Evolutionary conservation across 2,329 filamentous ascomycete genomes (phyloP), one percentile per base, ranked within the genome.

Genomic region (Cladosporium sp.): DNA sequence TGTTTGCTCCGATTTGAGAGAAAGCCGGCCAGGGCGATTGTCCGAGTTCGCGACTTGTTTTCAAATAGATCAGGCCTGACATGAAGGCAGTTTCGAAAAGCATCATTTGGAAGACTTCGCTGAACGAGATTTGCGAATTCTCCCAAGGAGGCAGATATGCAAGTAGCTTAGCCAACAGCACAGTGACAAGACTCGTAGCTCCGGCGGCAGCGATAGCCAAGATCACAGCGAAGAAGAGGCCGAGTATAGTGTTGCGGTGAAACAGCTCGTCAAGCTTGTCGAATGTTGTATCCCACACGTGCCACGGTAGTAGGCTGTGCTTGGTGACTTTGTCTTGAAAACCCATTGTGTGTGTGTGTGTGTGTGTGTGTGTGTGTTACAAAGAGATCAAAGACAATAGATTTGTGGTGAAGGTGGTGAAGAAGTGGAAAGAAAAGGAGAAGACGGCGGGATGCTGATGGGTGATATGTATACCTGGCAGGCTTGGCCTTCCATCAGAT

Each of bases 21-120:
- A 37, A 15, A 25, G 25, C 25, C 6, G 6, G 6, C 25, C 36
- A 37, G 36, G 36, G 8, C 8, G 36, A 37, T 37, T 15, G 36
- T 12, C 15, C 36, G 15, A 37, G 15, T 37, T 37, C 36, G 36
- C 36, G 36, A 37, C 36, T 12, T 3, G 11, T 37, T 73, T 37
- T 15, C 11, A 37, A 8, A 37, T 37, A 37, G 3, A 37, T 37
- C 36, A 37, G 11, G 36, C 36, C 36, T 37, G 36, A 5, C 36
- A 3, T 37, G 8, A 37, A 37, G 36, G 36, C 36, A 37, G 11
- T 37, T 37, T 8, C 36, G 36, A 37, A 37, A 37, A 37, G 3
- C 36, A 37, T 37, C 4, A 37, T 15, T 15, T 37, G 36, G 36
- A 37, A 37, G 36, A 37, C 36, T 37, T 37, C 11, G 36, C 36